Evolutionary conservation across 257 asterid genomes (phyloP).

Genomic region (Forsythia suspensa): DNA sequence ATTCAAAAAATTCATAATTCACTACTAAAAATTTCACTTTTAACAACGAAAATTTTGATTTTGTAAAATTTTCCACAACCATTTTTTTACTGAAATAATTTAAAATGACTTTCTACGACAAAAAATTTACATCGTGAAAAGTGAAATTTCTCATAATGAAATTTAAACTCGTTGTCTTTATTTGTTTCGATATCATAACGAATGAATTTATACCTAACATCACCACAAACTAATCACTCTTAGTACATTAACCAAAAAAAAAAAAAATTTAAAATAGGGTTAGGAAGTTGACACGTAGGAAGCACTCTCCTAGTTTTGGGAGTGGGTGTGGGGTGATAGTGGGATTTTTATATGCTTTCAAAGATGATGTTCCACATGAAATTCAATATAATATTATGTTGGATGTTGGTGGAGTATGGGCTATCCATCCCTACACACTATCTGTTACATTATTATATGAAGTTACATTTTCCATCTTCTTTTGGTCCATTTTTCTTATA

Average conservation of each 20-base stretch:
- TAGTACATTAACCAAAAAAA: background rate
- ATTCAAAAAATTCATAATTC: too few relatives aligned
- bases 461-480: constrained; percentile 41
- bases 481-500: constrained; percentile 18
- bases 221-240: constrained; percentile 1
- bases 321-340: constrained; percentile 29
- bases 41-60: too few relatives aligned
- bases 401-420: constrained; percentile 46
- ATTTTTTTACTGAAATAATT: too few relatives aligned
- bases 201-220: background rate
- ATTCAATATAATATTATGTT: constrained; percentile 22
- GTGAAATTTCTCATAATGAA: too few relatives aligned
- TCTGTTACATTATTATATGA: constrained; percentile 49
- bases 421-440: constrained; percentile 51
- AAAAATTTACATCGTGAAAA: too few relatives aligned
- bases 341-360: constrained; percentile 32
- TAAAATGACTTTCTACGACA: too few relatives aligned
- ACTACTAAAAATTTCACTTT: too few relatives aligned
- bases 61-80: too few relatives aligned
- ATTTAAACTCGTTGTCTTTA: background rate
- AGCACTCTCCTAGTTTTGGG: constrained; percentile 31
- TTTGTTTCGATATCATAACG: too few relatives aligned
- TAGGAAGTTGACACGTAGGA: constrained; percentile 51
- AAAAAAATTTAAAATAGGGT: constrained; percentile 25
- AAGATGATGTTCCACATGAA: constrained; percentile 25